phyloP scores from a whole-genome alignment of 2,329 filamentous ascomycete genomes.

The Aureobasidium sp. region DNA sequence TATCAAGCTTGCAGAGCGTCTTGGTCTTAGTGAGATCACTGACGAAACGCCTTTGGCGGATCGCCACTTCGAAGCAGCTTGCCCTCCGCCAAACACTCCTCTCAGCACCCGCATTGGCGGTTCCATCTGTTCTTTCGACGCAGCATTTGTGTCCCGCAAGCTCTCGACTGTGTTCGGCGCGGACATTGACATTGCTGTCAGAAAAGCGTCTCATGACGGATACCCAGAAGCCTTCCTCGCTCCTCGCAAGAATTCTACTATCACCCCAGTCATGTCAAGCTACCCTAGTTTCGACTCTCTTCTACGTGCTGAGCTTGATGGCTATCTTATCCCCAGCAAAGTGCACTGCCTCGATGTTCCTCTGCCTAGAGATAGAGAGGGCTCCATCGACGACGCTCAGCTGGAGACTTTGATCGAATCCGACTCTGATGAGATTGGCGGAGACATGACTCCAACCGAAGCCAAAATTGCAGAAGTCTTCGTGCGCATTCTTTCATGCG shows the following conservation, averaged over 20 bases:
- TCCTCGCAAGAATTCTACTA: constrained; percentile 18
- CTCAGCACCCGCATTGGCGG: constrained; percentile 38
- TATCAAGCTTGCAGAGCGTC: constrained; percentile 45
- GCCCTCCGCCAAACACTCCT: constrained; percentile 43
- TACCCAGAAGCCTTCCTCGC: constrained; percentile 32
- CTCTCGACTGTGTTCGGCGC: constrained; percentile 15
- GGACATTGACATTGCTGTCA: constrained; percentile 24
- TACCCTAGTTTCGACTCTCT: constrained; percentile 17
- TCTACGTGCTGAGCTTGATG: constrained; percentile 22
- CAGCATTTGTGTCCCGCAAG: constrained; percentile 12
- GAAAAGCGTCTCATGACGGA: constrained; percentile 23
- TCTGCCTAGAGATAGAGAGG: constrained; percentile 22
- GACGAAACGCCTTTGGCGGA: constrained; percentile 39
- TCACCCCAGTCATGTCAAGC: constrained; percentile 1
- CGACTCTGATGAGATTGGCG: background rate
- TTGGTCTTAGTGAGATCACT: constrained; percentile 39
- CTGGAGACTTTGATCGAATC: constrained; percentile 16
- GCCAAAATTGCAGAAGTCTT: constrained; percentile 41
- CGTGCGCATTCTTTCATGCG: constrained; percentile 39
- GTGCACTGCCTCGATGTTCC: constrained; percentile 24
- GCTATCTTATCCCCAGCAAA: constrained; percentile 26
- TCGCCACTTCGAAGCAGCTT: constrained; percentile 46
- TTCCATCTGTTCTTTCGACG: constrained; percentile 24
- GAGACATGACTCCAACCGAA: constrained; percentile 24
- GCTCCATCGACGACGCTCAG: constrained; percentile 23